Evolutionary conservation across 306 rosid genomes (phyloP).

Genomic region (Vicia sativa): DNA sequence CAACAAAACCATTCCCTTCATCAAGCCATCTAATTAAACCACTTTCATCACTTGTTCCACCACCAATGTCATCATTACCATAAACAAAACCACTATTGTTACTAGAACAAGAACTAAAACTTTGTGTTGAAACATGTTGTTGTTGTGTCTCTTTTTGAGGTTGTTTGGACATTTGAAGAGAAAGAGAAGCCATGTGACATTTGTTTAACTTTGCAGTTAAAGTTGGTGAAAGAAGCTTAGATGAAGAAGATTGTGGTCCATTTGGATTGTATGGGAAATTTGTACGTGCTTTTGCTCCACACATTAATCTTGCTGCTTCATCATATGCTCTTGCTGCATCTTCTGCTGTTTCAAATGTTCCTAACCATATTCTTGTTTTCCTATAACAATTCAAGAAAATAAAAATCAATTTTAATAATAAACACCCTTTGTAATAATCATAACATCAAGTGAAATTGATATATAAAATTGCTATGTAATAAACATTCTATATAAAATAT

Average conservation of each 20-base stretch:
- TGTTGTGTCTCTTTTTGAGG: constrained; percentile 39
- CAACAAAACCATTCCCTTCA: constrained; percentile 44
- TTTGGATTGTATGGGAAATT: constrained; percentile 68
- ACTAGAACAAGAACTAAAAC: not conserved
- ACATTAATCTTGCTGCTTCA: constrained; percentile 84
- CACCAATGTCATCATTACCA: constrained; percentile 29
- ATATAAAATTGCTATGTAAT: not conserved
- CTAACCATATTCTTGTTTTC: constrained; percentile 85
- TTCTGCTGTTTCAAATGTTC: constrained; percentile 84
- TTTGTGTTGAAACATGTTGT: constrained; percentile 21
- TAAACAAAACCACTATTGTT: not conserved
- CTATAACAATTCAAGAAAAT: constrained; percentile 34
- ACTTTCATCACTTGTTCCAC: constrained; percentile 31
- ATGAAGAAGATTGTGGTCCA: constrained; percentile 52
- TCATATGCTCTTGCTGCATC: constrained; percentile 93
- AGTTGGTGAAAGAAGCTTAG: constrained; percentile 66
- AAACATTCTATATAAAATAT: too few relatives aligned
- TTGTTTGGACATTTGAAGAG: constrained; percentile 66
- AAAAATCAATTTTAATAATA: not conserved
- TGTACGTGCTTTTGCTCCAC: constrained; percentile 76
- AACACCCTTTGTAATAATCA: constrained; percentile 1
- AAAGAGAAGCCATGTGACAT: constrained; percentile 74
- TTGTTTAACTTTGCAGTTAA: constrained; percentile 70
- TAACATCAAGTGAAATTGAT: not conserved
- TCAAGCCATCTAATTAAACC: constrained; percentile 40